Evolutionary conservation across 306 rosid genomes (phyloP), one percentile per base, ranked within the genome.

Genomic region (Cotoneaster glaucophyllus): DNA sequence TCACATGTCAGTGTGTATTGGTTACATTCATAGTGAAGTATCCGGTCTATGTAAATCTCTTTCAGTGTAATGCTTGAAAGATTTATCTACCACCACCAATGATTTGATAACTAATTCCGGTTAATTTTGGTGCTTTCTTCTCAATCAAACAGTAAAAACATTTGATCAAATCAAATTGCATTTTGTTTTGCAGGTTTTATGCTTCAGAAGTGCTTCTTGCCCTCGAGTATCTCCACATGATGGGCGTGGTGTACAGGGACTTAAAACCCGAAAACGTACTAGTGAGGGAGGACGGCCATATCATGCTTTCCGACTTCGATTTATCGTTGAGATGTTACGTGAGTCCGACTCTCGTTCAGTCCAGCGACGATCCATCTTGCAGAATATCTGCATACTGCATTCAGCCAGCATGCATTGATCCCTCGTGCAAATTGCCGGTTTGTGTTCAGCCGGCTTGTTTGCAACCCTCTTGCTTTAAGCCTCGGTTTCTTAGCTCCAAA

Each of bases 181-280:
- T 76, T 71, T 28, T 31, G 26, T 4, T n/a, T 67, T 71, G 70
- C 82, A 85, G 92, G 80, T 88, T 88, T 80, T 88, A 88, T 76
- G 85, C 88, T 66, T 83, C 92, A 61, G 88, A 85, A 69, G 89
- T 88, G 75, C 86, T 88, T 64, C 86, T 88, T 32, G 86, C 92
- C 3, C 82, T 88, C 11, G 92, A 88, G 72, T 88, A 88, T 65
- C 78, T 88, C 34, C 92, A 88, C 86, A 88, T 88, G 92, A 85
- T 88, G 92, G 92, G 92, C 44, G 92, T 88, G 71, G 89, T 88
- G 69, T 88, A 88, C 77, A 80, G 92, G 71, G 92, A 85, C 77
- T 59, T 88, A 32, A 88, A 88, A 66, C 89, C 92, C 11, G 89
- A 88, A 69, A 85, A 88, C 69, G 92, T 88, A 28, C 74, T 88